phyloP scores from a whole-genome alignment of 2,329 filamentous ascomycete genomes.

The Rachicladosporium sp. region DNA sequence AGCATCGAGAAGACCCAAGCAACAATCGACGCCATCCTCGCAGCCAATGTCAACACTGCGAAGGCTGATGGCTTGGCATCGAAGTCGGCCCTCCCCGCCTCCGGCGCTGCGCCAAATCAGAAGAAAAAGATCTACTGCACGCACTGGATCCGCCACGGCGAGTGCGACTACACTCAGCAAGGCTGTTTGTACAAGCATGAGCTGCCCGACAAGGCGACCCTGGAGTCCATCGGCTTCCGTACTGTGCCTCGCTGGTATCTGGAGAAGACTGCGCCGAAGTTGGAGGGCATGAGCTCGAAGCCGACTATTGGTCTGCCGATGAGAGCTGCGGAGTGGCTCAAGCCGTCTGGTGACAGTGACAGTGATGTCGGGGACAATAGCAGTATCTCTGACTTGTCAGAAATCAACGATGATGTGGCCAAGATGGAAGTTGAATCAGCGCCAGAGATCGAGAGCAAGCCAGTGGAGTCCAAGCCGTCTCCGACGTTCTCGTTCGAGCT shows the following conservation, averaged over 20 bases:
- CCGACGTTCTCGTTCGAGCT: no score
- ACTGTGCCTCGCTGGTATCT: slow-evolving; percentile 46
- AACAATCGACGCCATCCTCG: slow-evolving; percentile 20
- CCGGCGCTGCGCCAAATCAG: slow-evolving; percentile 19
- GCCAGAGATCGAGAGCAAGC: no score
- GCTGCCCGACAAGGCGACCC: slow-evolving; percentile 63
- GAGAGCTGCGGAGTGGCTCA: slow-evolving; percentile 15
- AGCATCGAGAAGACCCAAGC: slow-evolving; percentile 9
- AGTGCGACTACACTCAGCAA: slow-evolving; percentile 74
- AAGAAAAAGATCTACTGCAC: slow-evolving; percentile 68
- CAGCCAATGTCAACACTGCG: not conserved
- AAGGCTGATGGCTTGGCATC: not conserved
- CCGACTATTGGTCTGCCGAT: slow-evolving; percentile 8
- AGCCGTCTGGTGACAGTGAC: not conserved
- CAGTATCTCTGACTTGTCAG: no score
- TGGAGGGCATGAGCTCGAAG: slow-evolving; percentile 7
- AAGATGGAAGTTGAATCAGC: no score
- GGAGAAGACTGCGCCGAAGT: slow-evolving; percentile 30
- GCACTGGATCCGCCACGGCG: slow-evolving; percentile 77
- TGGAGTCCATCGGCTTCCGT: slow-evolving; percentile 56
- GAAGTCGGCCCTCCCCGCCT: slow-evolving; percentile 3
- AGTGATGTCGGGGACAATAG: no score
- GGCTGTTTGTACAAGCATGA: slow-evolving; percentile 85
- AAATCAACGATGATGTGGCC: no score
- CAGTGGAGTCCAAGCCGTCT: no score